Percentiles rank a stretch among this genome's conserved stretches.
These are phyloP conservation scores for Ustilago lituana DNA, from an alignment of 1,284 basidiomycete genomes.

Conservation along the genomic window DNA sequence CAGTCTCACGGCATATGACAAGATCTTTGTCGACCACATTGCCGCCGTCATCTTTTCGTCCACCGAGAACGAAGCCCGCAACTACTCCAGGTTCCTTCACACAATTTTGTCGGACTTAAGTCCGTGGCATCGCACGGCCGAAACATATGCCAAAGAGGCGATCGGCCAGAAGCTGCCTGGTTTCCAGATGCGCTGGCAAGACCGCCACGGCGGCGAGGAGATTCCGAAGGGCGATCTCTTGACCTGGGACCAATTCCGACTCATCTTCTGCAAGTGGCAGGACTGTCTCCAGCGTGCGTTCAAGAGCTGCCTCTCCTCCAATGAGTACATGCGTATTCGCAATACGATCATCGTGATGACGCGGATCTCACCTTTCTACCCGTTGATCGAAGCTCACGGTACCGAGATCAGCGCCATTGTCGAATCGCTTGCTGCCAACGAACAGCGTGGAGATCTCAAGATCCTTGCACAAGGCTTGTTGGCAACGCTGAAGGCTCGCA, in stretches of 20 bases:
- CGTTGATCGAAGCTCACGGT: constrained; percentile 55
- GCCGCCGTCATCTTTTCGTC: constrained; percentile 88
- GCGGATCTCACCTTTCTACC: constrained; percentile 56
- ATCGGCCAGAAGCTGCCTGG: constrained; percentile 68
- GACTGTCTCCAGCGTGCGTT: constrained; percentile 72
- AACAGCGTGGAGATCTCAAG: constrained; percentile 63
- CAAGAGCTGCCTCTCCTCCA: constrained; percentile 50
- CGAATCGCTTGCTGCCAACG: constrained; percentile 42
- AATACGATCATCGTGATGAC: constrained; percentile 66
- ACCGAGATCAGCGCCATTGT: constrained; percentile 48
- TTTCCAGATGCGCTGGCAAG: constrained; percentile 59
- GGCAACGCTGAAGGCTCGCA: constrained; percentile 61
- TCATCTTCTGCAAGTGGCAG: constrained; percentile 83
- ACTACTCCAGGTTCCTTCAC: constrained; percentile 82
- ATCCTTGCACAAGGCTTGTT: constrained; percentile 62
- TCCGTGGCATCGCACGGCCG: constrained; percentile 79
- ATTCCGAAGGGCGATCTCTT: constrained; percentile 74
- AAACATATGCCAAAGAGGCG: constrained; percentile 69
- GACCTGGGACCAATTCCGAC: constrained; percentile 77
- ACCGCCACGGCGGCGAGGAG: constrained; percentile 48
- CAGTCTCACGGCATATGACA: constrained; percentile 84
- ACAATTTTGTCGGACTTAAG: constrained; percentile 79
- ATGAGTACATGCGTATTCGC: constrained; percentile 65
- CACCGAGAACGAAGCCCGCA: constrained; percentile 94
- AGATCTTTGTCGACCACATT: constrained; percentile 71